Conservation (phyloP, 2,329 filamentous ascomycete species). For the Apiospora malaysiana region DNA sequence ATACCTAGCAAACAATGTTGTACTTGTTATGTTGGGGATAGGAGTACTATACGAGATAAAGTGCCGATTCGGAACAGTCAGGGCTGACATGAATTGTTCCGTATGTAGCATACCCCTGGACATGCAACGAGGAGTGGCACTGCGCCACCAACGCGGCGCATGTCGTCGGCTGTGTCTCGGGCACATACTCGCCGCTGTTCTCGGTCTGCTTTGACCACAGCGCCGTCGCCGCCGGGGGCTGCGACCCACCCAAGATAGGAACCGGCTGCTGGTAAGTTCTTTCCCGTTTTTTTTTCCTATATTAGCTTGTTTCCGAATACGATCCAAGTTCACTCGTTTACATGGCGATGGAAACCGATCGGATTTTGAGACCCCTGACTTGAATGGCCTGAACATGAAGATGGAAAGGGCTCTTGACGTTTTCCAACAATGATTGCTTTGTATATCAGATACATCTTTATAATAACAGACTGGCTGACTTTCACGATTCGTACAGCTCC, state of each 20-base stretch:
- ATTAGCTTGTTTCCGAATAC: neutral
- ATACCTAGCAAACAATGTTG: conserved; percentile 15
- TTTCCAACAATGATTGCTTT: neutral
- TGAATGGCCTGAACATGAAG: no score
- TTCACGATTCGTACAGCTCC: conserved; percentile 25
- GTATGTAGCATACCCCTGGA: conserved; percentile 32
- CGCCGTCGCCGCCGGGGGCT: conserved; percentile 38
- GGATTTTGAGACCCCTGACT: no score
- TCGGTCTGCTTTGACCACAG: conserved; percentile 43
- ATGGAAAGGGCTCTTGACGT: no score
- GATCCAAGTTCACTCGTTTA: neutral
- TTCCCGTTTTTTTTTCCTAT: neutral
- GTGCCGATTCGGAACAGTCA: no score
- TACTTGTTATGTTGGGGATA: neutral
- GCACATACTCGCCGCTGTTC: conserved; percentile 39
- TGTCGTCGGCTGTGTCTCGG: conserved; percentile 44
- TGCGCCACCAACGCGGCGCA: conserved; percentile 42
- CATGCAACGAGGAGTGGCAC: conserved; percentile 31
- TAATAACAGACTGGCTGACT: neutral
- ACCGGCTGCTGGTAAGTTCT: conserved; percentile 46
- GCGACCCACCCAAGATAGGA: conserved; percentile 33
- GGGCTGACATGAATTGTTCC: neutral
- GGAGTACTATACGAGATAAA: no score
- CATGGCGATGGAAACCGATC: neutral
- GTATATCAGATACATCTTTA: neutral